Percentiles rank a stretch among this genome's conserved stretches.
Conservation (phyloP, 2,329 filamentous ascomycete genomes). For the Plectosphaerella sp. region DNA sequence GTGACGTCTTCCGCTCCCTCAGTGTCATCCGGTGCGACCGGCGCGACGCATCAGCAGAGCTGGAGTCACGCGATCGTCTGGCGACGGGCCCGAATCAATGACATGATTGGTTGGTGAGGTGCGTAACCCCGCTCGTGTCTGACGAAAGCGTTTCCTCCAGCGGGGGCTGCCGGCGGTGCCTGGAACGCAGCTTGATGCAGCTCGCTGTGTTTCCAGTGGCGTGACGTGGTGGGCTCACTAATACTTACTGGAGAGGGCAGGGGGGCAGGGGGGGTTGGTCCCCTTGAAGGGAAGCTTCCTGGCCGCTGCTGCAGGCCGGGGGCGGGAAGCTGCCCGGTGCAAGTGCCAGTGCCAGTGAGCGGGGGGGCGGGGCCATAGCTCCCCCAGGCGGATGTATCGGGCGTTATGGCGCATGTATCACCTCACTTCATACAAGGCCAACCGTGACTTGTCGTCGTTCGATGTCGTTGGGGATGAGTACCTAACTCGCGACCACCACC, state of each 20-base stretch:
- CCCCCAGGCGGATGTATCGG: neutral
- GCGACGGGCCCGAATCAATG: slow-evolving; percentile 1
- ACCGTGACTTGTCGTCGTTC: neutral
- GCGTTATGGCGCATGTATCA: neutral
- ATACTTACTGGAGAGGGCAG: neutral
- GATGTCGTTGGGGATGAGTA: no score
- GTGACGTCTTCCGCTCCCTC: neutral
- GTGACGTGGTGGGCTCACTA: slow-evolving; percentile 1
- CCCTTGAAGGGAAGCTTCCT: no score
- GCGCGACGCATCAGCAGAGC: neutral
- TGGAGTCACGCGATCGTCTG: slow-evolving; percentile 8
- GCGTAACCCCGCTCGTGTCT: slow-evolving; percentile 39
- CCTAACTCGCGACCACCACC: neutral
- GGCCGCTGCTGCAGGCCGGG: neutral
- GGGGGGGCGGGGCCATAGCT: no score
- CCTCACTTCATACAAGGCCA: neutral
- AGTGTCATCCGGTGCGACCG: neutral
- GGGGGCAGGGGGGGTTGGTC: no score
- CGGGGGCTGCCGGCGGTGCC: neutral
- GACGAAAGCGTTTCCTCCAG: slow-evolving; percentile 26
- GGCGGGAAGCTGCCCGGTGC: neutral
- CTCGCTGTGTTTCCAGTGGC: neutral
- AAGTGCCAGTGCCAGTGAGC: no score
- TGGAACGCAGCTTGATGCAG: neutral
- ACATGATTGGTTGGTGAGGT: slow-evolving; percentile 8